A percentile compares a stretch with the other conserved stretches of the same genome.
Evolutionary conservation across 2,329 filamentous ascomycete species (phyloP).

Genomic region (Pyricularia pennisetigena): DNA sequence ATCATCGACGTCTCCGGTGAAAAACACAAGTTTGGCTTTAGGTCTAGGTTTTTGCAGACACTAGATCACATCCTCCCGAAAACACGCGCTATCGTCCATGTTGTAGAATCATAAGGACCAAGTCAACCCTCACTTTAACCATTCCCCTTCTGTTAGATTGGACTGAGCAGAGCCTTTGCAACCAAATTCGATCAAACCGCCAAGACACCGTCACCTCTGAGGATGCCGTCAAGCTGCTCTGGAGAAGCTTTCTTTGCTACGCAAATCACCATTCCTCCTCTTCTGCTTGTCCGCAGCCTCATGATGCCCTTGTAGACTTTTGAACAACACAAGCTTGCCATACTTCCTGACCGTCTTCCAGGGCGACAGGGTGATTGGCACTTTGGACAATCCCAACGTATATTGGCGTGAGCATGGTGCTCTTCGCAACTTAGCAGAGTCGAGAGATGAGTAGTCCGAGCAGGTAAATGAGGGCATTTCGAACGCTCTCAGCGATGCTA

Average conservation of each 20-base stretch:
- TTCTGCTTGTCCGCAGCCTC: neutral
- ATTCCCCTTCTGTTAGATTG: neutral
- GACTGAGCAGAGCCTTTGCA: neutral
- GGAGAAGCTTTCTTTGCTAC: neutral
- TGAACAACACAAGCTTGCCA: neutral
- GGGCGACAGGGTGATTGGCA: neutral
- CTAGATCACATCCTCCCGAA: neutral
- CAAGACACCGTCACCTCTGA: neutral
- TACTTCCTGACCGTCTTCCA: neutral
- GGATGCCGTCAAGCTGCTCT: neutral
- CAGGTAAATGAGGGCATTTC: neutral
- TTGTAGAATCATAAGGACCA: too few species aligned
- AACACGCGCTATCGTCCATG: too few species aligned
- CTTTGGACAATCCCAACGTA: neutral
- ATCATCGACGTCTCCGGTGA: too few species aligned
- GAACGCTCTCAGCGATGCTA: neutral
- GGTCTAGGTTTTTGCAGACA: neutral
- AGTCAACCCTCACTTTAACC: neutral
- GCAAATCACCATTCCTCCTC: neutral
- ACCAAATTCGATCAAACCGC: neutral
- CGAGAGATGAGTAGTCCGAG: too few species aligned
- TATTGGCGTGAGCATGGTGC: neutral
- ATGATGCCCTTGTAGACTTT: neutral
- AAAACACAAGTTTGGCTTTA: neutral
- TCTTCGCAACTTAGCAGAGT: neutral